Percentiles rank a stretch among this genome's conserved stretches.
Conservation (phyloP, 1,139 yeast genomes). For the Martiniozyma asiatica region DNA sequence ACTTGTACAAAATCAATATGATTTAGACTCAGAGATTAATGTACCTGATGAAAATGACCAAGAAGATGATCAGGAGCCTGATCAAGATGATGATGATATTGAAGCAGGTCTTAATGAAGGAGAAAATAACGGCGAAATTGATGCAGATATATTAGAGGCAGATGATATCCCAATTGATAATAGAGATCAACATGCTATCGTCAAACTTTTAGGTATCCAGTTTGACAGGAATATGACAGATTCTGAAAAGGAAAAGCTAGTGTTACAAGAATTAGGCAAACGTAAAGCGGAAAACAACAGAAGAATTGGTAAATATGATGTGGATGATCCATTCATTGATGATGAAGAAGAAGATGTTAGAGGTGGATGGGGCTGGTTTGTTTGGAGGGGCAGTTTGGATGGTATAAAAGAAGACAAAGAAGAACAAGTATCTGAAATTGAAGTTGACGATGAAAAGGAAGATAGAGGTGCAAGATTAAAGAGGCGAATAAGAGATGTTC, state of each 20-base stretch:
- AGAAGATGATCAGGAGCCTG: constrained; percentile 45
- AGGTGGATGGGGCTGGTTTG: constrained; percentile 92
- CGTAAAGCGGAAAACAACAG: constrained; percentile 47
- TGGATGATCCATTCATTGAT: constrained; percentile 92
- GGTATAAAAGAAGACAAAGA: constrained; percentile 32
- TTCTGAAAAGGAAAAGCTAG: constrained; percentile 19
- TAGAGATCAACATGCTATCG: constrained; percentile 17
- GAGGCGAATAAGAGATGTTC: background rate
- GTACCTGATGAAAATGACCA: constrained; percentile 20
- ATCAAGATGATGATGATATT: constrained; percentile 34
- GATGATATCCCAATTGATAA: constrained; percentile 25
- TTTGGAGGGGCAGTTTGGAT: constrained; percentile 85
- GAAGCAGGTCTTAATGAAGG: constrained; percentile 30
- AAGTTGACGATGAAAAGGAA: background rate
- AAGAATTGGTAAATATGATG: constrained; percentile 80
- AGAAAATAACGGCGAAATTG: constrained; percentile 16
- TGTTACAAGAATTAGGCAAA: constrained; percentile 28
- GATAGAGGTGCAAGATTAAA: background rate
- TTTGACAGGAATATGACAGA: constrained; percentile 22
- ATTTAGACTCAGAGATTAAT: constrained; percentile 21
- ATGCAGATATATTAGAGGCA: constrained; percentile 30
- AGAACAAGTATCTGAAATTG: background rate
- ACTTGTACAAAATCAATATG: constrained; percentile 71
- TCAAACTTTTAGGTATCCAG: constrained; percentile 17
- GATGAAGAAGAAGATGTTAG: constrained; percentile 95